A percentile compares a stretch with the other conserved stretches of the same genome.
phyloP scores from a whole-genome alignment of 2,329 filamentous ascomycete genomes.

The Amesomyces nigricolor region DNA sequence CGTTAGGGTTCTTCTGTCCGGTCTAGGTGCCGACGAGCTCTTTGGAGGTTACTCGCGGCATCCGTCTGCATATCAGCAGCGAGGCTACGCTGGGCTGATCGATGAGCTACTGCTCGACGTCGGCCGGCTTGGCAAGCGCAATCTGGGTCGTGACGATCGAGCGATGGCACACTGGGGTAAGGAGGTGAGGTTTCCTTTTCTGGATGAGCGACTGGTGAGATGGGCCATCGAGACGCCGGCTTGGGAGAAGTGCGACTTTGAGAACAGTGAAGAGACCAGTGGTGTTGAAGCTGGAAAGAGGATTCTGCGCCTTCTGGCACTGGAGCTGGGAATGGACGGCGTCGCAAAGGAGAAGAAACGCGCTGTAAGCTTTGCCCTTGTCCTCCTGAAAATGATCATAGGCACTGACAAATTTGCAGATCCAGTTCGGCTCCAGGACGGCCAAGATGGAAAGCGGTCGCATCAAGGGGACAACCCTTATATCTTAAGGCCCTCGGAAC shows the following conservation, averaged over 20 bases:
- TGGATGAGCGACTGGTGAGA: slow-evolving; percentile 80
- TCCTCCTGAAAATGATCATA: not conserved
- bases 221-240: slow-evolving; percentile 72
- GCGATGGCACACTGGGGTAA: slow-evolving; percentile 84
- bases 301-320: slow-evolving; percentile 70
- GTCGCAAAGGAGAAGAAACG: slow-evolving; percentile 88
- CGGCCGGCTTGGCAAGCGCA: slow-evolving; percentile 80
- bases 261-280: slow-evolving; percentile 33
- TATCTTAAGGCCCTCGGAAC: slow-evolving; percentile 30
- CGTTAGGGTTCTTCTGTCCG: slow-evolving; percentile 81
- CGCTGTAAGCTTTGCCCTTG: slow-evolving; percentile 53
- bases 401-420: slow-evolving; percentile 39
- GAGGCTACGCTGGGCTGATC: slow-evolving; percentile 65
- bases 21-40: slow-evolving; percentile 90
- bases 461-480: slow-evolving; percentile 62
- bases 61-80: slow-evolving; percentile 63
- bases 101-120: slow-evolving; percentile 84
- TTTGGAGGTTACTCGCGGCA: slow-evolving; percentile 93
- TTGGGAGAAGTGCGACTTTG: slow-evolving; percentile 85
- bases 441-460: slow-evolving; percentile 73
- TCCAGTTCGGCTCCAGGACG: slow-evolving; percentile 76
- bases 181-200: slow-evolving; percentile 83
- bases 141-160: slow-evolving; percentile 88
- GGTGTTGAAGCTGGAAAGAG: slow-evolving; percentile 73
- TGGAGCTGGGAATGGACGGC: slow-evolving; percentile 62